These are phyloP conservation scores for Eremochloa ophiuroides DNA, from an alignment of 176 grass and related monocot species.

Conservation along the genomic window DNA sequence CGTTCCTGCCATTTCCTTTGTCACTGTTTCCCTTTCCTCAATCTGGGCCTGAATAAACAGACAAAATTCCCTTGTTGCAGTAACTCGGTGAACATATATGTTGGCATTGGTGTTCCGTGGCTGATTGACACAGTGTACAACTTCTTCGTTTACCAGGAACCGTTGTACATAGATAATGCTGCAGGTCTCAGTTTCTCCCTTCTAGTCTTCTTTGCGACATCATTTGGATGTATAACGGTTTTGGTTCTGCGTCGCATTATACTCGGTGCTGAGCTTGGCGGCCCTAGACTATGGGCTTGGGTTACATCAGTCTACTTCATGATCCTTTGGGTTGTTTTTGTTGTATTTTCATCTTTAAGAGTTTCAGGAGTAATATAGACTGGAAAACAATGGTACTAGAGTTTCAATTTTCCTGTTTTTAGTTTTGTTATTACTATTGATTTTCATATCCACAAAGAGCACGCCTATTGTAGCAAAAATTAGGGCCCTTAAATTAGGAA, in stretches of 20 bases:
- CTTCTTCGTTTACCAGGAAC: slow-evolving; percentile 60
- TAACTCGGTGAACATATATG: slow-evolving; percentile 93
- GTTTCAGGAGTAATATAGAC: slow-evolving; percentile 66
- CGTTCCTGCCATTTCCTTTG: not conserved
- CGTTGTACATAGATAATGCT: slow-evolving; percentile 75
- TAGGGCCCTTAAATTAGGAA: not conserved
- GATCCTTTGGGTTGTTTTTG: slow-evolving; percentile 76
- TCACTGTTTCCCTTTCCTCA: not conserved
- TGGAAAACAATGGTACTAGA: not conserved
- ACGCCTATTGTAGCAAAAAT: not conserved
- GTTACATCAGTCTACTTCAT: slow-evolving; percentile 68
- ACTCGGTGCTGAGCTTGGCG: slow-evolving; percentile 78
- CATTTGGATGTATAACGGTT: slow-evolving; percentile 63
- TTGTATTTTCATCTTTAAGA: slow-evolving; percentile 70
- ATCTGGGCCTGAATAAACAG: not conserved
- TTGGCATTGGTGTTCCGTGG: slow-evolving; percentile 81
- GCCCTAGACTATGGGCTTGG: slow-evolving; percentile 83
- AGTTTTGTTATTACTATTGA: not conserved
- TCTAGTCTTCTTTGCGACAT: slow-evolving; percentile 78
- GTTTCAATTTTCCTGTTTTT: not conserved
- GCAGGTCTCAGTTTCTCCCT: slow-evolving; percentile 84
- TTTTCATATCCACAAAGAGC: not conserved
- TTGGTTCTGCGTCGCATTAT: slow-evolving; percentile 63
- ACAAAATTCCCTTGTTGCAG: slow-evolving; percentile 19
- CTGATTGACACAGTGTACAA: slow-evolving; percentile 84